Conservation (phyloP, 225 moss, liverwort and hornwort genomes). For the Straminergon stramineum region DNA sequence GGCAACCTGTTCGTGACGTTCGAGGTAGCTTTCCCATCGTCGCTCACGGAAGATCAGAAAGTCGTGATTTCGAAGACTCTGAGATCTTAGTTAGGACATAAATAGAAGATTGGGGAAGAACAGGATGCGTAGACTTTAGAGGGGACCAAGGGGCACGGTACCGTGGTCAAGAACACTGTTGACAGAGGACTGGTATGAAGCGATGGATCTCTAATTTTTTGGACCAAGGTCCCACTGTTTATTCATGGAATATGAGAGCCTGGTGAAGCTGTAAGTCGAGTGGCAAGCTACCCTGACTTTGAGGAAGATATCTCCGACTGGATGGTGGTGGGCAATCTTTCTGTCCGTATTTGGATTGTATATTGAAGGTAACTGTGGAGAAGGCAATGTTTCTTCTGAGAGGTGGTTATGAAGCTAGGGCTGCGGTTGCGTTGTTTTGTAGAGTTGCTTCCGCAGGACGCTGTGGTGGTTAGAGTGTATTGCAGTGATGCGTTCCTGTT, state of each 20-base stretch:
- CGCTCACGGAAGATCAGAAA: conserved; percentile 67
- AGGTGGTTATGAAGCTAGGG: not conserved
- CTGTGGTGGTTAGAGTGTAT: not conserved
- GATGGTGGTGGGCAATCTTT: not conserved
- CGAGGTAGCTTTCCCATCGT: conserved; percentile 70
- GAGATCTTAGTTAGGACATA: conserved; percentile 15
- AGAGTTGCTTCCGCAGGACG: not conserved
- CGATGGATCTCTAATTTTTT: not conserved
- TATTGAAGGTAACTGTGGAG: not conserved
- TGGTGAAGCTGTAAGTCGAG: not conserved
- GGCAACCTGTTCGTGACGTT: conserved; percentile 80
- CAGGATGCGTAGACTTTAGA: not conserved
- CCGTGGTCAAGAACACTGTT: conserved; percentile 8
- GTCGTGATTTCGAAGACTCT: conserved; percentile 50
- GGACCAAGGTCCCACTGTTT: not conserved
- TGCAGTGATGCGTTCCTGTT: not conserved
- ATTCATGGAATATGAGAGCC: not conserved
- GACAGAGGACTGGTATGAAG: not conserved
- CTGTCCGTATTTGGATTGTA: not conserved
- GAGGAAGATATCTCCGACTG: not conserved
- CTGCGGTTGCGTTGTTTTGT: not conserved
- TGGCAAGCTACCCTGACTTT: not conserved
- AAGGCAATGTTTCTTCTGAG: not conserved
- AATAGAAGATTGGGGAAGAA: not conserved
- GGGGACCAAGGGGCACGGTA: not conserved